phyloP scores from a whole-genome alignment of 2,329 filamentous ascomycete genomes.

The Huntiella abstrusa region DNA sequence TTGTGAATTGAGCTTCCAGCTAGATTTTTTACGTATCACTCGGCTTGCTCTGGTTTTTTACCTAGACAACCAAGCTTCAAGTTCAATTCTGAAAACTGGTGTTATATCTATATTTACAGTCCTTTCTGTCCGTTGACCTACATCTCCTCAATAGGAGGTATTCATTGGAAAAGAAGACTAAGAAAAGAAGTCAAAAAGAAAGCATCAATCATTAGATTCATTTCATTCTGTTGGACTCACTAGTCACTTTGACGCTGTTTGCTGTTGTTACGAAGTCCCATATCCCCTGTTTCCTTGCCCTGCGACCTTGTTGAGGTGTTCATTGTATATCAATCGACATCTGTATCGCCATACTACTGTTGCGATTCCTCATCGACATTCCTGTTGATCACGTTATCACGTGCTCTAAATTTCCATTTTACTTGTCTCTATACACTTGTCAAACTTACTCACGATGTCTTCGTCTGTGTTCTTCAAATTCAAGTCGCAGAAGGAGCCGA shows the following conservation, averaged over 20 bases:
- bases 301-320: no score
- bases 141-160: no score
- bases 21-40: constrained; percentile 1
- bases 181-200: constrained; percentile 7
- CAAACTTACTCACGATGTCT: constrained; percentile 43
- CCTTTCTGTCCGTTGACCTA: neutral
- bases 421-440: neutral
- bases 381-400: neutral
- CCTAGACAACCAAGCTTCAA: neutral
- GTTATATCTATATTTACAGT: constrained; percentile 1
- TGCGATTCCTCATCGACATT: no score
- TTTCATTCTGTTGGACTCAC: constrained; percentile 6
- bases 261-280: constrained; percentile 3
- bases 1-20: constrained; percentile 8
- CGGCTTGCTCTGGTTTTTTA: neutral
- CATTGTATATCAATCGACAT: no score
- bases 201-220: constrained; percentile 5
- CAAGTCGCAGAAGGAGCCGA: constrained; percentile 94
- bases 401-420: neutral
- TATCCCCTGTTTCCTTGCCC: neutral
- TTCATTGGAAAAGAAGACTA: neutral
- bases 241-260: constrained; percentile 7
- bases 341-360: no score
- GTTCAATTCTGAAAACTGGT: constrained; percentile 7
- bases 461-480: constrained; percentile 99